These are phyloP conservation scores for Amanita subjunquillea DNA, from an alignment of 768 basidiomycete genomes.

Conservation along the genomic window DNA sequence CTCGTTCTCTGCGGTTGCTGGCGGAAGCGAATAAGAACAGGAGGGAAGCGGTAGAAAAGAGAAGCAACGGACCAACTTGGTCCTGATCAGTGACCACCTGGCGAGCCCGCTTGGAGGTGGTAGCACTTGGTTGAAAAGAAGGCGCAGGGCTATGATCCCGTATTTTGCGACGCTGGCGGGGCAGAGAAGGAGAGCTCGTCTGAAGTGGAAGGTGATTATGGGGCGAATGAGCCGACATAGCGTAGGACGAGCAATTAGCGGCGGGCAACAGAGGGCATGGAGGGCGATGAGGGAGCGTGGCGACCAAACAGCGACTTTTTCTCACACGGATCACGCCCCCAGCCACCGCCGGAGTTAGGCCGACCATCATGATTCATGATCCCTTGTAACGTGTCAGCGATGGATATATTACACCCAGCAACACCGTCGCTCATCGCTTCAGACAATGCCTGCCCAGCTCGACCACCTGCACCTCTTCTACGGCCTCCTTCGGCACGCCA, in stretches of 20 bases:
- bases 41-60: not conserved
- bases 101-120: conserved; percentile 20
- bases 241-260: not conserved
- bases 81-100: conserved; percentile 29
- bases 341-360: conserved; percentile 1
- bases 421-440: no score
- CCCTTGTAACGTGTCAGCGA: not conserved
- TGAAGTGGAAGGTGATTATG: conserved; percentile 25
- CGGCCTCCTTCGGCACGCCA: no score
- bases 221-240: not conserved
- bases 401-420: no score
- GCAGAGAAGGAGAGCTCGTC: conserved; percentile 20
- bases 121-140: conserved; percentile 8
- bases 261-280: not conserved
- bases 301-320: conserved; percentile 6
- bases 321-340: not conserved
- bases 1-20: conserved; percentile 30
- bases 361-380: conserved; percentile 1
- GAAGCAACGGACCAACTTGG: conserved; percentile 18
- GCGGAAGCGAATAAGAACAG: conserved; percentile 1
- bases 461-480: no score
- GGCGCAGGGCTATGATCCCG: conserved; percentile 18
- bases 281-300: conserved; percentile 6
- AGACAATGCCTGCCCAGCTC: not conserved
- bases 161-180: conserved; percentile 17